Evolutionary conservation across 2,329 filamentous ascomycete species (phyloP), one percentile per base, ranked within the genome.

Genomic region (Epichloe brachyelytri): DNA sequence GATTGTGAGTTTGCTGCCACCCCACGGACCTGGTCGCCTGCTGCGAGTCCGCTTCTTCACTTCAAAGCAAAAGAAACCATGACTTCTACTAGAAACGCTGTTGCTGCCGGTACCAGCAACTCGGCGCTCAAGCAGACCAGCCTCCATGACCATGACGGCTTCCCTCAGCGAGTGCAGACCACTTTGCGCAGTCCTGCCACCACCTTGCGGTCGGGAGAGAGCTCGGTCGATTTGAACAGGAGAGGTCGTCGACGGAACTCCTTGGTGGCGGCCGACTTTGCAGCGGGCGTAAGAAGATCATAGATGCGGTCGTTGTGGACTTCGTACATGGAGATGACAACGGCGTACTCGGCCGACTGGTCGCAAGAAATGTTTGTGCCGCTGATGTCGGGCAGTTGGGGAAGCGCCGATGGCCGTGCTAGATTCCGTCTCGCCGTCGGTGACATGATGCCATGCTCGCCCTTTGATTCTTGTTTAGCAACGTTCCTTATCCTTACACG

Each of bases 251-350:
- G 82, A 48, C 83, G 77, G 56, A 76, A 75, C 53, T 88, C 83
- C 59, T 87, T 88, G 2, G 80, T 83, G 5, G 75, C 74, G 37
- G 76, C 77, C 0, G 75, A 75, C 55, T 77, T 77, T 20, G 74
- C 68, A 3, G 79, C 76, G 0, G 80, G 78, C 0, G 85, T 86
- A 1, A 98, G 74, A 0, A 98, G 80, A 61, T 98, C 93, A 65
- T 94, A 97, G 57, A 98, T 97, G 37, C 90, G 83, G 68, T 98
- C 91, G 63, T 98, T 98, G 72, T 98, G 96, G 1, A 98, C 91
- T 66, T 98, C 93, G 67, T 97, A 97, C 90, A 98, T 98, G 50
- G 89, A 95, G 20, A 98, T 77, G 11, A 98, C 73, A 50, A 98
- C 82, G 4, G 86, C 85, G 59, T 96, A 96, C 58, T 95, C 88